Conservation (phyloP, 2,329 filamentous ascomycete species). For the Tolypocladium ophioglossoides region DNA sequence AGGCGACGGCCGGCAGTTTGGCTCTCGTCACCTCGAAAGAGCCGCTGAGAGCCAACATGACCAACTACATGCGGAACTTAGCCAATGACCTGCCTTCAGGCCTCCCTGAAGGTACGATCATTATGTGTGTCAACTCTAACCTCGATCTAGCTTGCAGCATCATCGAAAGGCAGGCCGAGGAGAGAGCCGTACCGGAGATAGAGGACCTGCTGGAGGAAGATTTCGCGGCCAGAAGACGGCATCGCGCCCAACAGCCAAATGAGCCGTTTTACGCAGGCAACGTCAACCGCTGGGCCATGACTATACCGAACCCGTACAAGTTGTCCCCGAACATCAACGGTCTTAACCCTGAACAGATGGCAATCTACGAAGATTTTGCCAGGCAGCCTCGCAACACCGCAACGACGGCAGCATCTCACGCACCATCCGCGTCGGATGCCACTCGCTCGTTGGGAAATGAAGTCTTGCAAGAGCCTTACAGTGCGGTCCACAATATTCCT, state of each 20-base stretch:
- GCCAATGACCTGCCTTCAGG: slow-evolving; percentile 62
- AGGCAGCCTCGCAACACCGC: slow-evolving; percentile 61
- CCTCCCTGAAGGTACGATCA: slow-evolving; percentile 85
- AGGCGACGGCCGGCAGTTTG: slow-evolving; percentile 84
- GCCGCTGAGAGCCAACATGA: slow-evolving; percentile 90
- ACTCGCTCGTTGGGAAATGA: slow-evolving; percentile 53
- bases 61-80: slow-evolving; percentile 81
- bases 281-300: slow-evolving; percentile 84
- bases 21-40: slow-evolving; percentile 98
- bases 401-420: slow-evolving; percentile 44
- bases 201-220: slow-evolving; percentile 84
- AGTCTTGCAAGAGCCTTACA: slow-evolving; percentile 52
- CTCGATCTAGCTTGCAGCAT: slow-evolving; percentile 86
- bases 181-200: slow-evolving; percentile 86
- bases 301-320: slow-evolving; percentile 89
- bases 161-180: slow-evolving; percentile 91
- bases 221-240: slow-evolving; percentile 65
- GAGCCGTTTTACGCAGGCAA: slow-evolving; percentile 76
- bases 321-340: slow-evolving; percentile 59
- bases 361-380: slow-evolving; percentile 94
- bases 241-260: slow-evolving; percentile 63
- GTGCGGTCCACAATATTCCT: slow-evolving; percentile 43
- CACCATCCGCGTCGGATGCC: slow-evolving; percentile 47
- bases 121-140: slow-evolving; percentile 99
- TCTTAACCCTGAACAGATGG: slow-evolving; percentile 83